Evolutionary conservation across 2,329 filamentous ascomycete species (phyloP).

Genomic region (Trichophyton verrucosum): DNA sequence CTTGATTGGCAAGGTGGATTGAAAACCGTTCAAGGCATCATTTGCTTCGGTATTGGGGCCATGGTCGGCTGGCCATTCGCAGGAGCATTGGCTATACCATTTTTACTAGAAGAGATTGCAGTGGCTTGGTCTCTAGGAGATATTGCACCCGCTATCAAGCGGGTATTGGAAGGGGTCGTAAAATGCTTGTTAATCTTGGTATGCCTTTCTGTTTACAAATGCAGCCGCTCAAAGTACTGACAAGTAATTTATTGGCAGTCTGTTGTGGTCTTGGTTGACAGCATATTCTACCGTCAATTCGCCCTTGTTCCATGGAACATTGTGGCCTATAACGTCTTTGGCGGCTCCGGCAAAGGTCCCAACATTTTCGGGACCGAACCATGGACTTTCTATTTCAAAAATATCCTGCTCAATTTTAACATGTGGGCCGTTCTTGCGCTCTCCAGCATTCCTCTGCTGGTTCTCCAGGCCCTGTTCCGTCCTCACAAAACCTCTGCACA

Average conservation of each 20-base stretch:
- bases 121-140: slow-evolving; percentile 42
- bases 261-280: slow-evolving; percentile 59
- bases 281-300: slow-evolving; percentile 71
- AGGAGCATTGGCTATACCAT: slow-evolving; percentile 66
- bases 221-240: not conserved
- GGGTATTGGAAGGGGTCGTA: slow-evolving; percentile 55
- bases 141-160: slow-evolving; percentile 46
- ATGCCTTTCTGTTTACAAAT: slow-evolving; percentile 16
- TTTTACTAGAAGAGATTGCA: slow-evolving; percentile 63
- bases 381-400: slow-evolving; percentile 93
- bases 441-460: slow-evolving; percentile 58
- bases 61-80: slow-evolving; percentile 93
- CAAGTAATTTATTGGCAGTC: slow-evolving; percentile 37
- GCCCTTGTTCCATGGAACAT: slow-evolving; percentile 82
- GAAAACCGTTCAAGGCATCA: slow-evolving; percentile 70
- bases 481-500: slow-evolving; percentile 51
- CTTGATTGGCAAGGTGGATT: slow-evolving; percentile 76
- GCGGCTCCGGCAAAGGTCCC: slow-evolving; percentile 62
- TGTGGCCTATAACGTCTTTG: slow-evolving; percentile 89
- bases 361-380: slow-evolving; percentile 92
- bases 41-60: slow-evolving; percentile 78
- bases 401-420: slow-evolving; percentile 88
- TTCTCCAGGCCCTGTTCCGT: slow-evolving; percentile 57
- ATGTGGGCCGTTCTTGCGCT: slow-evolving; percentile 79
- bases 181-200: slow-evolving; percentile 59